Conservation (phyloP, 805 yeast genomes). For the Hagleromyces aurorensis region DNA sequence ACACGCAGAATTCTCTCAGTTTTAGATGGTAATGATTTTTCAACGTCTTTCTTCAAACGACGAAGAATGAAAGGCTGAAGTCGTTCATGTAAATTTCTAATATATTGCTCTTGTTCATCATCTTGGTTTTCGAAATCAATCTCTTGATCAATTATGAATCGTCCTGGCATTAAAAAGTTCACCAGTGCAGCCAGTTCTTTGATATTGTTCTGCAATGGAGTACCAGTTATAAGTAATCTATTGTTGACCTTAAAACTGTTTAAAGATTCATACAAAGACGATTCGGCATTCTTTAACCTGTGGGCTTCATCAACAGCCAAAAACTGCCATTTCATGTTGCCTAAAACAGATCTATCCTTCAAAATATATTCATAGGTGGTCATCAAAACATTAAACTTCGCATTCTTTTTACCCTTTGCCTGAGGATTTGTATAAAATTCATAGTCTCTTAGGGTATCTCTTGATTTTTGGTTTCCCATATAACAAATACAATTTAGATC, state of each 20-base stretch:
- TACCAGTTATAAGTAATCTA: constrained; percentile 89
- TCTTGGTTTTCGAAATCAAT: constrained; percentile 90
- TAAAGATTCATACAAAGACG: constrained; percentile 84
- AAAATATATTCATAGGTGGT: constrained; percentile 96
- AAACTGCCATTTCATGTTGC: constrained; percentile 86
- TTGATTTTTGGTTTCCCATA: constrained; percentile 83
- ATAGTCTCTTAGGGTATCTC: constrained; percentile 71
- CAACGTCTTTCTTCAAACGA: constrained; percentile 94
- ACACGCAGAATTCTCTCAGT: constrained; percentile 93
- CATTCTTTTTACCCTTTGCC: constrained; percentile 42
- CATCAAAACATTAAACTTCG: constrained; percentile 83
- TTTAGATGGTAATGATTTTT: constrained; percentile 91
- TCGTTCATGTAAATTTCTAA: constrained; percentile 73
- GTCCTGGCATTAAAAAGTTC: constrained; percentile 94
- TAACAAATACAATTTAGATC: constrained; percentile 89
- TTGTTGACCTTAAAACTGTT: constrained; percentile 75
- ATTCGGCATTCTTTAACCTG: constrained; percentile 87
- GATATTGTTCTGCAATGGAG: constrained; percentile 93
- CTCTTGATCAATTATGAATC: constrained; percentile 81
- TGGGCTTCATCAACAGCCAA: constrained; percentile 99
- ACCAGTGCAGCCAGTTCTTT: constrained; percentile 93
- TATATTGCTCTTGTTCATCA: constrained; percentile 79
- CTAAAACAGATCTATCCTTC: constrained; percentile 77
- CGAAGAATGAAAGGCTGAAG: constrained; percentile 90
- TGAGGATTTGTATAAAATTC: constrained; percentile 67